Conservation (phyloP, 2,329 filamentous ascomycete genomes). For the Graphiopsis chlorocephala region DNA sequence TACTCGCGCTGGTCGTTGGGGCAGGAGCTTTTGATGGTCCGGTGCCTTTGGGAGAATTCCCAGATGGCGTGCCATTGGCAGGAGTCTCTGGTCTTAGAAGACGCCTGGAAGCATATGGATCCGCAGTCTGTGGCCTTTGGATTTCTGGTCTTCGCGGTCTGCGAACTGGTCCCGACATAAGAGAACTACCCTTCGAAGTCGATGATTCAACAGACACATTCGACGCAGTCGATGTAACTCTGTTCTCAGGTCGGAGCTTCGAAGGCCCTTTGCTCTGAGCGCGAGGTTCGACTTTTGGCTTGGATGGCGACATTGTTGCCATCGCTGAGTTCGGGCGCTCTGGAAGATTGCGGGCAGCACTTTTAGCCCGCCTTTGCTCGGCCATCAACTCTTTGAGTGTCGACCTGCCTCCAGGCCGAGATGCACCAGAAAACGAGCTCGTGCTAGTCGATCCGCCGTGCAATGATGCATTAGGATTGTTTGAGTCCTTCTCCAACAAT, state of each 20-base stretch:
- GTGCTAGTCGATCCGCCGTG: constrained; percentile 48
- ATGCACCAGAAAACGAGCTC: constrained; percentile 15
- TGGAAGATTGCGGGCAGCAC: constrained; percentile 45
- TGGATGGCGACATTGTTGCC: constrained; percentile 50
- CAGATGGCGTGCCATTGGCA: constrained; percentile 44
- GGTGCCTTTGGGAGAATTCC: constrained; percentile 41
- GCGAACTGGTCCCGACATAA: constrained; percentile 61
- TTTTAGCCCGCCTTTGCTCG: constrained; percentile 61
- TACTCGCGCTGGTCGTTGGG: constrained; percentile 26
- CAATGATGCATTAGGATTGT: constrained; percentile 65
- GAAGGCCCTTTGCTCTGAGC: constrained; percentile 28
- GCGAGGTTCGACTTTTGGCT: constrained; percentile 34
- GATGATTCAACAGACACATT: constrained; percentile 29
- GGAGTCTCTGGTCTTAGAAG: constrained; percentile 44
- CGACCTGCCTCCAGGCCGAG: constrained; percentile 38
- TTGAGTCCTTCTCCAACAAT: constrained; percentile 75
- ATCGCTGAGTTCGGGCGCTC: constrained; percentile 59
- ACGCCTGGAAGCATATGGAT: constrained; percentile 48
- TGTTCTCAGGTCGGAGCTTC: constrained; percentile 27
- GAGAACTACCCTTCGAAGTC: constrained; percentile 39
- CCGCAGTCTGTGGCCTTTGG: constrained; percentile 52
- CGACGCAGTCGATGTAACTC: constrained; percentile 31
- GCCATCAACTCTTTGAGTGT: constrained; percentile 83
- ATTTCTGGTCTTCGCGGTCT: constrained; percentile 49
- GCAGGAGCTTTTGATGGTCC: constrained; percentile 28